These are phyloP conservation scores for Aureobasidium melanogenum DNA, from an alignment of 2,329 filamentous ascomycete species.

Conservation along the genomic window DNA sequence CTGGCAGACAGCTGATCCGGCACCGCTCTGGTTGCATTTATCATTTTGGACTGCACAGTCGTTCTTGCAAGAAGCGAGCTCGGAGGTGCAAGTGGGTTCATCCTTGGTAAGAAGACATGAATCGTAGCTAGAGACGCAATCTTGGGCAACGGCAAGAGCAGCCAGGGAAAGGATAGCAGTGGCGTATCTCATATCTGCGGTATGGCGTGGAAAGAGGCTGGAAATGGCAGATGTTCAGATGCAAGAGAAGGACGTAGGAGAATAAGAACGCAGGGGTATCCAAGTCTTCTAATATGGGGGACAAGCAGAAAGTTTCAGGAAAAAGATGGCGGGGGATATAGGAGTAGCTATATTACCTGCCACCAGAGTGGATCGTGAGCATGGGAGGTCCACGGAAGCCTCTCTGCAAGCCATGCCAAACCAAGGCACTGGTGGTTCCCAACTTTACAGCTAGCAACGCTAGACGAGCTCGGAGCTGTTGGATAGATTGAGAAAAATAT, in stretches of 20 bases:
- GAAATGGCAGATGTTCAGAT: not conserved
- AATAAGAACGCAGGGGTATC: not conserved
- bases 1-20: not conserved
- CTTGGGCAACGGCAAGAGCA: not conserved
- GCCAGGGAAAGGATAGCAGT: slow-evolving; percentile 3
- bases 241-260: slow-evolving; percentile 3
- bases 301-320: not conserved
- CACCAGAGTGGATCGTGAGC: slow-evolving; percentile 1
- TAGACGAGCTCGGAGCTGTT: not conserved
- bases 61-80: not conserved
- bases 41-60: not conserved
- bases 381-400: not conserved
- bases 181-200: slow-evolving; percentile 6
- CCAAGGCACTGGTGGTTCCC: not conserved
- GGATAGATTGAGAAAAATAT: not conserved
- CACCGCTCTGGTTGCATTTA: not conserved
- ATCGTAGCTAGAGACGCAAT: slow-evolving; percentile 5
- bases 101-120: not conserved
- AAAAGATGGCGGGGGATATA: not conserved
- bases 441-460: not conserved
- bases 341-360: slow-evolving; percentile 6
- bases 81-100: not conserved
- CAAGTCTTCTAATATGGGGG: not conserved
- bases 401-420: not conserved
- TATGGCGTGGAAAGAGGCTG: not conserved